Conservation (phyloP, 2,329 filamentous ascomycete species). For the Monilinia aucupariae region DNA sequence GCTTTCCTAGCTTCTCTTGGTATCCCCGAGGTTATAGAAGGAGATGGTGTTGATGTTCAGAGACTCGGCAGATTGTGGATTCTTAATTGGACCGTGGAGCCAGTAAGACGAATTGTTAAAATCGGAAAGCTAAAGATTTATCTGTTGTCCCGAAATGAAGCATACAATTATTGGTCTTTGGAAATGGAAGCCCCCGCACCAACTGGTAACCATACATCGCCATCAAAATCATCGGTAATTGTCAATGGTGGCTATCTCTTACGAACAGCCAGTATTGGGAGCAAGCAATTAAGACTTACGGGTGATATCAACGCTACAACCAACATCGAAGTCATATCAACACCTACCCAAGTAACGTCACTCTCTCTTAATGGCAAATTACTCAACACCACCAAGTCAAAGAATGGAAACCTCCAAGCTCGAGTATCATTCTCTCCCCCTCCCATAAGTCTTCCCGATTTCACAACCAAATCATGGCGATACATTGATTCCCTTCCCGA, state of each 20-base stretch:
- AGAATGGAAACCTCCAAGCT: conserved; percentile 41
- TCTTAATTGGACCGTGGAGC: conserved; percentile 47
- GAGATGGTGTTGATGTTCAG: background rate
- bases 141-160: conserved; percentile 51
- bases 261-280: conserved; percentile 51
- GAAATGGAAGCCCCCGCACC: conserved; percentile 8
- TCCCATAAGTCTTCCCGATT: conserved; percentile 47
- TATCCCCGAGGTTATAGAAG: conserved; percentile 4
- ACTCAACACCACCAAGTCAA: conserved; percentile 43
- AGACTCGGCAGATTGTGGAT: conserved; percentile 35
- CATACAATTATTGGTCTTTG: conserved; percentile 60
- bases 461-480: conserved; percentile 57
- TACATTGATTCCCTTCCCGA: conserved; percentile 67
- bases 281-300: conserved; percentile 51
- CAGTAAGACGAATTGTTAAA: conserved; percentile 44
- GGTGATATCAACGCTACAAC: conserved; percentile 64
- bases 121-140: conserved; percentile 34
- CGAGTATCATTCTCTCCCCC: conserved; percentile 45
- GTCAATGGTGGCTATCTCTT: conserved; percentile 58
- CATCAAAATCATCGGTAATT: conserved; percentile 41
- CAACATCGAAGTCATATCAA: conserved; percentile 52
- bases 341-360: conserved; percentile 40
- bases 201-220: conserved; percentile 12
- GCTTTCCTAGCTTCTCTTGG: conserved; percentile 16
- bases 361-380: conserved; percentile 28